Evolutionary conservation across 2,329 filamentous ascomycete species (phyloP).

Genomic region (Volutella citrinella): DNA sequence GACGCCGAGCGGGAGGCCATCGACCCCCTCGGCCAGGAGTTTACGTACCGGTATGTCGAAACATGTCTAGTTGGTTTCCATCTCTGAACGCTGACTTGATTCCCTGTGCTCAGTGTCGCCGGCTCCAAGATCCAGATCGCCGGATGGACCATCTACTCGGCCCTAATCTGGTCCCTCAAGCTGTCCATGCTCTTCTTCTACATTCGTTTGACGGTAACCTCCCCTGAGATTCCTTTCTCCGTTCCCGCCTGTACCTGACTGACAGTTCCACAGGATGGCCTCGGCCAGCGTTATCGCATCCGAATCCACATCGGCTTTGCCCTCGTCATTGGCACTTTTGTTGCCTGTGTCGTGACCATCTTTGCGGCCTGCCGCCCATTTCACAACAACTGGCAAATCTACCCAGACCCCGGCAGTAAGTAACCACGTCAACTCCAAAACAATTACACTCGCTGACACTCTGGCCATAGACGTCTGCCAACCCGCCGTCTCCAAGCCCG

Average conservation of each 20-base stretch:
- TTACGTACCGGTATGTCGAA: constrained; percentile 30
- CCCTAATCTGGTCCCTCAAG: constrained; percentile 53
- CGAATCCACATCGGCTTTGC: constrained; percentile 48
- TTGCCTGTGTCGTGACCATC: constrained; percentile 47
- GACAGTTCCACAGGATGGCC: constrained; percentile 28
- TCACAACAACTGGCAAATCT: constrained; percentile 54
- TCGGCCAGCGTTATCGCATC: constrained; percentile 35
- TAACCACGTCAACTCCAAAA: constrained; percentile 4
- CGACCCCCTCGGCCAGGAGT: constrained; percentile 40
- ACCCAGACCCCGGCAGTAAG: constrained; percentile 53
- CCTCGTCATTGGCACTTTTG: constrained; percentile 45
- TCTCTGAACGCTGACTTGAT: no score
- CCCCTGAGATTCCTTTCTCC: no score
- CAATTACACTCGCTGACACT: not conserved
- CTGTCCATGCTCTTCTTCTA: constrained; percentile 55
- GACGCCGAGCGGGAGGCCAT: constrained; percentile 42
- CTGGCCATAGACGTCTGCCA: constrained; percentile 39
- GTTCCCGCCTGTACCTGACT: no score
- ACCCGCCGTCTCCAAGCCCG: constrained; percentile 44
- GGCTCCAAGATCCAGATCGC: constrained; percentile 55
- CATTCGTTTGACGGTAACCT: constrained; percentile 46
- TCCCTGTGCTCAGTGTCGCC: constrained; percentile 43
- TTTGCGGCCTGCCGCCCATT: constrained; percentile 51
- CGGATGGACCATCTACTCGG: constrained; percentile 52
- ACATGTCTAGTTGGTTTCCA: no score